These are phyloP conservation scores for Isoetes taiwanensis DNA, from an alignment of 75 land plant species.

Conservation along the genomic window DNA sequence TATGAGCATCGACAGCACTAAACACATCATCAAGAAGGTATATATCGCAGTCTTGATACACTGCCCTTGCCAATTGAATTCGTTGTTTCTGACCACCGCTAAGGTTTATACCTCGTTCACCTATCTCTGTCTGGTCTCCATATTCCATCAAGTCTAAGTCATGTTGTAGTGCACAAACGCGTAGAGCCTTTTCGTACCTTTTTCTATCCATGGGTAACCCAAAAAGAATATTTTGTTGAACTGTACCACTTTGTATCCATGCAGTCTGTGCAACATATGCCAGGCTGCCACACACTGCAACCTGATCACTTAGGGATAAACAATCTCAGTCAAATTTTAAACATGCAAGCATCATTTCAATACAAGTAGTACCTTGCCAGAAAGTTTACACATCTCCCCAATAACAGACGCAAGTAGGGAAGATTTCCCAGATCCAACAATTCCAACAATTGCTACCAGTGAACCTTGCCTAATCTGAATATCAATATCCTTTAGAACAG, in stretches of 20 bases:
- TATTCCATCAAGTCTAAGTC: constrained; percentile 31
- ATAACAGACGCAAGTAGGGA: constrained; percentile 9
- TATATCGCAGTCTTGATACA: constrained; percentile 43
- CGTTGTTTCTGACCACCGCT: constrained; percentile 63
- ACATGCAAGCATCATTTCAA: neutral
- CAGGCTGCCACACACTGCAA: constrained; percentile 12
- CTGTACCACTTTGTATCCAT: constrained; percentile 55
- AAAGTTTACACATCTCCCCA: neutral
- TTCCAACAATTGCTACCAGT: constrained; percentile 26
- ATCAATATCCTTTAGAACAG: constrained; percentile 20
- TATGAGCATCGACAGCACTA: constrained; percentile 89
- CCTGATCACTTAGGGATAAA: constrained; percentile 9
- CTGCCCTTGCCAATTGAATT: constrained; percentile 46
- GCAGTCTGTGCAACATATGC: constrained; percentile 83
- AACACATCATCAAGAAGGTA: constrained; percentile 67
- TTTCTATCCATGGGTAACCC: constrained; percentile 24
- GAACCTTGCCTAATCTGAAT: constrained; percentile 10
- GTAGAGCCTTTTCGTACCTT: constrained; percentile 25
- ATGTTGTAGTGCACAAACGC: constrained; percentile 30
- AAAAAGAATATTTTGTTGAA: constrained; percentile 40
- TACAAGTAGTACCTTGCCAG: neutral
- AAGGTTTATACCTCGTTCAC: constrained; percentile 48
- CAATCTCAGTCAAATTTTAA: neutral
- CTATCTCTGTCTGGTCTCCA: constrained; percentile 58
- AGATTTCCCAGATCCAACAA: constrained; percentile 20